Conservation (phyloP, 345 rosid species). For the Eucalyptus leucophloia region DNA sequence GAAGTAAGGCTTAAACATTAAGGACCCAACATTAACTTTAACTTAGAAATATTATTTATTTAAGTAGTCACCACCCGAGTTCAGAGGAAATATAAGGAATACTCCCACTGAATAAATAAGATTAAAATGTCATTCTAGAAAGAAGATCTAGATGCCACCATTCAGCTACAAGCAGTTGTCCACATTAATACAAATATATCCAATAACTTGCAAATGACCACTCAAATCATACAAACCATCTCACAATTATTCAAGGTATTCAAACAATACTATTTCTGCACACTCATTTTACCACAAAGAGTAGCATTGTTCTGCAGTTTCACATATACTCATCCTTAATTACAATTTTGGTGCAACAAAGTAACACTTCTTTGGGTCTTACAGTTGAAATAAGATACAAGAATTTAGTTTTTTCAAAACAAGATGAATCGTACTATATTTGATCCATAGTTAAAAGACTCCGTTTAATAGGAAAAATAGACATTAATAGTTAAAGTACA, state of each 20-base stretch:
- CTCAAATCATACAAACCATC: background rate
- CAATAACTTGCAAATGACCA: background rate
- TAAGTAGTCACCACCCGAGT: background rate
- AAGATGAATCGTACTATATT: background rate
- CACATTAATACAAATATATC: background rate
- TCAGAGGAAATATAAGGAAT: background rate
- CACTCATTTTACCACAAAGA: background rate
- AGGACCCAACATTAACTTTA: background rate
- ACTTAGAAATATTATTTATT: background rate
- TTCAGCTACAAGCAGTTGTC: background rate
- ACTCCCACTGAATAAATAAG: background rate
- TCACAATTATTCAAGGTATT: background rate
- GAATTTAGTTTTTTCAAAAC: background rate
- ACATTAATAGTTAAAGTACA: background rate
- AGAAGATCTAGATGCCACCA: background rate
- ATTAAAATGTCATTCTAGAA: background rate
- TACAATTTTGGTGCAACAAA: background rate
- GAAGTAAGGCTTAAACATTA: background rate
- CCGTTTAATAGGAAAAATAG: background rate
- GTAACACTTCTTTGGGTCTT: background rate
- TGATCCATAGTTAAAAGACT: background rate
- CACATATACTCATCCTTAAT: background rate
- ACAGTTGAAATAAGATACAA: background rate
- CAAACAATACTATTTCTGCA: background rate
- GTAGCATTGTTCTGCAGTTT: background rate